Conservation (phyloP, 2,329 filamentous ascomycete species). For the Neopestalotiopsis rosae region DNA sequence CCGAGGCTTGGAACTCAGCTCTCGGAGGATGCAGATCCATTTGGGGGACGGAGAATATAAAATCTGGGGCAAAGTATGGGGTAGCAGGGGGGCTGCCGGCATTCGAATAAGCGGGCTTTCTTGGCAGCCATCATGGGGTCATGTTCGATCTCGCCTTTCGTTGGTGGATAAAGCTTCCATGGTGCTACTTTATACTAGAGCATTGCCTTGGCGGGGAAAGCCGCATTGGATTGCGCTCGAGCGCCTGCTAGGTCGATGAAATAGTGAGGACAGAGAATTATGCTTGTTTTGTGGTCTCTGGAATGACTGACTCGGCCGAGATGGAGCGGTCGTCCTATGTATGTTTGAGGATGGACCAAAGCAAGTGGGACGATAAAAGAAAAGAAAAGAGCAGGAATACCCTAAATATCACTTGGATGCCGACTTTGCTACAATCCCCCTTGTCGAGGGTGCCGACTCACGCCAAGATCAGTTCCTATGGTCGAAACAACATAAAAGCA, state of each 20-base stretch:
- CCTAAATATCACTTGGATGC: too few species aligned
- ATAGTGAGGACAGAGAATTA: too few species aligned
- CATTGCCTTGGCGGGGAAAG: not conserved
- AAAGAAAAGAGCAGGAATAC: too few species aligned
- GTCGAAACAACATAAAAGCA: not conserved
- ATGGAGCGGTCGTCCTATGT: too few species aligned
- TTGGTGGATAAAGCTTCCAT: not conserved
- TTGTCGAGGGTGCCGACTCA: not conserved
- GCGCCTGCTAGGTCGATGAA: not conserved
- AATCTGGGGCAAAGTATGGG: slow-evolving; percentile 7
- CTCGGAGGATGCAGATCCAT: slow-evolving; percentile 17
- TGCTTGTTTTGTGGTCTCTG: too few species aligned
- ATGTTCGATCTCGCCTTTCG: not conserved
- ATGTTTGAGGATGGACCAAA: too few species aligned
- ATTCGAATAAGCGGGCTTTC: not conserved
- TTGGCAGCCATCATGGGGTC: not conserved
- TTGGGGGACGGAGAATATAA: not conserved
- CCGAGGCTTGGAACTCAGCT: not conserved
- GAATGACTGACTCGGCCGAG: too few species aligned
- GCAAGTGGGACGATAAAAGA: too few species aligned
- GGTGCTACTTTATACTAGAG: not conserved
- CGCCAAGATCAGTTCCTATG: not conserved
- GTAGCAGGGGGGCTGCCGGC: slow-evolving; percentile 10
- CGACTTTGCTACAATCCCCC: not conserved
- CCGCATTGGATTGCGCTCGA: not conserved